Base-by-base conservation (phyloP, 768 basidiomycete genomes). In the Steccherinum ochraceum region DNA sequence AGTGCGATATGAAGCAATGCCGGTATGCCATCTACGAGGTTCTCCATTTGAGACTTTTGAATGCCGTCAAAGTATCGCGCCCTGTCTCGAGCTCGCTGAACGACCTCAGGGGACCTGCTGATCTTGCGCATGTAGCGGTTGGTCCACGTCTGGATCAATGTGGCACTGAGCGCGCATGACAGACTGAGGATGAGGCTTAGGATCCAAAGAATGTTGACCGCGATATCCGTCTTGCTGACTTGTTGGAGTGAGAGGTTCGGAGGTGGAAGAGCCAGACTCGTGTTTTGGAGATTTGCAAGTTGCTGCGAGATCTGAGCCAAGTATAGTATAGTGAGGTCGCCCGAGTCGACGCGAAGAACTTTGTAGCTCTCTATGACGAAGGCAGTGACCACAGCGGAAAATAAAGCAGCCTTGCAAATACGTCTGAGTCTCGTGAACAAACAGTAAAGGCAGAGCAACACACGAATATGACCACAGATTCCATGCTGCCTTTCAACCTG, bases 231-330 rank as follows among this genome's bases (percentile, higher is more conserved):
- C 45, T 55, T 48, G 50, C 49, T 55, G 49, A 55, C 26, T 47
- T 44, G 48, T 49, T 51, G 47, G 44, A 55, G 21, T 49, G 54
- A 42, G 46, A 56, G 45, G 52, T 47, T 45, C 45, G 59, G 53
- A 48, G 56, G 44, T 50, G 49, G 45, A 51, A 43, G 43, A 35
- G 19, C 46, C 23, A 35, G 19, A 35, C 26, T 24, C 46, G n/a
- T 18, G 41, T 43, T 43, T 5, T 43, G 7, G 19, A 43, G 10
- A 23, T 10, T 10, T 5, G 41, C 41, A 7, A 43, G 41, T 18
- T 43, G 41, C 21, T 18, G n/a, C 10, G 41, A 18, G 21, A 43
- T 43, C 10, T 43, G 41, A 7, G 16, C 21, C 10, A 43, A 18
- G 21, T 43, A 43, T 5, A 18, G 11, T 11, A 10, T 19, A 5